Evolutionary conservation across 306 rosid species (phyloP).

Genomic region (Trifolium subterraneum): DNA sequence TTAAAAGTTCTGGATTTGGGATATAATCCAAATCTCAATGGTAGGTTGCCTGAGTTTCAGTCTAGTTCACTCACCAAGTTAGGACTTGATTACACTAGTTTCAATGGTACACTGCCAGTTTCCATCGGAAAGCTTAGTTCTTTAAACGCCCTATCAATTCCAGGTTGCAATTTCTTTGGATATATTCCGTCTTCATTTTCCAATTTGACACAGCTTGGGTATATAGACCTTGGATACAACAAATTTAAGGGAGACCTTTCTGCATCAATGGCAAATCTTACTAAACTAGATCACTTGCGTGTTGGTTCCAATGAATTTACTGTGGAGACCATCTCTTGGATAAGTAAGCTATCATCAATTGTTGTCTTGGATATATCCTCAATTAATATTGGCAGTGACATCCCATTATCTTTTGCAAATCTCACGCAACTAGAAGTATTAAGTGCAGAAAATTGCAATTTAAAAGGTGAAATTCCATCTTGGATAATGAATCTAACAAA

Average conservation of each 20-base stretch:
- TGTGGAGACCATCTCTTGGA: conserved; percentile 10
- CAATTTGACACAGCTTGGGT: conserved; percentile 10
- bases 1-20: not conserved
- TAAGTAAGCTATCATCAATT: not conserved
- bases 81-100: not conserved
- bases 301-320: conserved; percentile 36
- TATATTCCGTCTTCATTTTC: conserved; percentile 45
- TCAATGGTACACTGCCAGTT: conserved; percentile 42
- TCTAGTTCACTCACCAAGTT: not conserved
- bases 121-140: conserved; percentile 45
- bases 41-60: conserved; percentile 47
- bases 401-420: conserved; percentile 26
- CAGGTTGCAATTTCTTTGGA: conserved; percentile 13
- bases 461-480: not conserved
- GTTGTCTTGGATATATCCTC: not conserved
- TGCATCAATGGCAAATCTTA: conserved; percentile 29
- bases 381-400: conserved; percentile 27
- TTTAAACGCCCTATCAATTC: not conserved
- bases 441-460: not conserved
- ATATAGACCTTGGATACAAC: not conserved
- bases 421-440: not conserved
- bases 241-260: conserved; percentile 1
- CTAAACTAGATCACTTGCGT: not conserved
- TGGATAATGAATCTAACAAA: not conserved
- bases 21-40: not conserved